Percentiles rank a stretch among this genome's conserved stretches.
These are phyloP conservation scores for Cynanchum wilfordii DNA, from an alignment of 257 asterid species.

Conservation along the genomic window DNA sequence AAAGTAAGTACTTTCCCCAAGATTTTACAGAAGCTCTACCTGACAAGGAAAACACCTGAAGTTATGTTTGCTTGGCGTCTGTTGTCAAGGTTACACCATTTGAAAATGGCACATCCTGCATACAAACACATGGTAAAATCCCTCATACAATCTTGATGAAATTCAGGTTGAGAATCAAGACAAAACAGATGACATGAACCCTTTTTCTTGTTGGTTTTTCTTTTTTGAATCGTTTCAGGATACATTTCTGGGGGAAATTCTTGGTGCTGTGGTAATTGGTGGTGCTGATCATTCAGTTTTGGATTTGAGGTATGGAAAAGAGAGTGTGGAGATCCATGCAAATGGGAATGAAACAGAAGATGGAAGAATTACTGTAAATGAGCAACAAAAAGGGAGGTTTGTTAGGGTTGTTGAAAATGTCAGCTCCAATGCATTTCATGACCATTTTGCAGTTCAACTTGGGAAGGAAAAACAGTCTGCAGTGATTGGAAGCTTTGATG, in stretches of 20 bases:
- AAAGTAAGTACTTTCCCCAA: slow-evolving; percentile 30
- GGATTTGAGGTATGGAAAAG: slow-evolving; percentile 30
- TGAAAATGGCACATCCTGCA: slow-evolving; percentile 40
- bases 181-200: neutral
- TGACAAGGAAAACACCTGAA: slow-evolving; percentile 57
- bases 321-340: slow-evolving; percentile 39
- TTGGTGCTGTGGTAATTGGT: slow-evolving; percentile 66
- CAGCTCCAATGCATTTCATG: slow-evolving; percentile 43
- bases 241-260: slow-evolving; percentile 63
- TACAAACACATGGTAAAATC: slow-evolving; percentile 61
- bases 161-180: neutral
- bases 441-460: slow-evolving; percentile 43
- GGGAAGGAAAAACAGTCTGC: slow-evolving; percentile 57
- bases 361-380: slow-evolving; percentile 38
- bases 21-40: slow-evolving; percentile 27
- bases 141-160: neutral
- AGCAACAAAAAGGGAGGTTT: slow-evolving; percentile 35
- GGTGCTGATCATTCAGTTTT: slow-evolving; percentile 35
- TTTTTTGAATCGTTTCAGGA: slow-evolving; percentile 31
- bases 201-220: neutral
- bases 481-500: slow-evolving; percentile 61
- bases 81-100: slow-evolving; percentile 44
- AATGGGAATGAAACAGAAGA: slow-evolving; percentile 52
- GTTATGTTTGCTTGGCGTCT: slow-evolving; percentile 38
- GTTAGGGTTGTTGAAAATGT: slow-evolving; percentile 57